These are phyloP conservation scores for Talaromyces adpressus DNA, from an alignment of 495 filamentous ascomycete genomes.

Conservation along the genomic window DNA sequence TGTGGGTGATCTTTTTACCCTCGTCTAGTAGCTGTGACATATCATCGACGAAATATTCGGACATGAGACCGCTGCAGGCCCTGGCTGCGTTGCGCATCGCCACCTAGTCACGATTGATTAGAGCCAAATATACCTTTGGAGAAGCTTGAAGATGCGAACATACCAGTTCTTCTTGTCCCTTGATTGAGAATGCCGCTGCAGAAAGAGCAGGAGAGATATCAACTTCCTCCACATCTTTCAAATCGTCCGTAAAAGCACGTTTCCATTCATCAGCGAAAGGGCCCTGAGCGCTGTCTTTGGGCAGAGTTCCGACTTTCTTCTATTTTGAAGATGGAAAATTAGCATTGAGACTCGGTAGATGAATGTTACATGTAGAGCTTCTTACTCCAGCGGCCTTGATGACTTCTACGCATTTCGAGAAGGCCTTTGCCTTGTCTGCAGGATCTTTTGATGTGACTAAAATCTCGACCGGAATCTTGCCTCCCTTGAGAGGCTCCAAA, in stretches of 20 bases:
- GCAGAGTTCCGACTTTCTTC: slow-evolving; percentile 82
- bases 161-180: slow-evolving; percentile 89
- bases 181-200: slow-evolving; percentile 77
- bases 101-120: slow-evolving; percentile 41
- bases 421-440: slow-evolving; percentile 80
- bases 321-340: slow-evolving; percentile 20
- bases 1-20: slow-evolving; percentile 94
- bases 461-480: slow-evolving; percentile 84
- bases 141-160: neutral
- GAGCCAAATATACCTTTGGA: neutral
- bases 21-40: slow-evolving; percentile 93
- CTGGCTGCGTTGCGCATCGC: slow-evolving; percentile 88
- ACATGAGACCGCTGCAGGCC: slow-evolving; percentile 86
- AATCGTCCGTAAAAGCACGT: slow-evolving; percentile 63
- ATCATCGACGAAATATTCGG: slow-evolving; percentile 91
- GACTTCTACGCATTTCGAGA: slow-evolving; percentile 68
- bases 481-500: slow-evolving; percentile 84
- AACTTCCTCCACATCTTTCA: slow-evolving; percentile 80
- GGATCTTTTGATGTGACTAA: slow-evolving; percentile 84
- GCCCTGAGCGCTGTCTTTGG: slow-evolving; percentile 76
- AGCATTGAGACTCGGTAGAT: slow-evolving; percentile 17
- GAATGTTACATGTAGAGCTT: slow-evolving; percentile 2
- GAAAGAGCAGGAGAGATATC: slow-evolving; percentile 82
- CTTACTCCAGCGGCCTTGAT: slow-evolving; percentile 86
- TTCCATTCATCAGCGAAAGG: slow-evolving; percentile 97